Percentiles rank a stretch among this genome's conserved stretches.
These are phyloP conservation scores for Hypoxylon sp. DNA, from an alignment of 2,329 filamentous ascomycete genomes.

Conservation along the genomic window DNA sequence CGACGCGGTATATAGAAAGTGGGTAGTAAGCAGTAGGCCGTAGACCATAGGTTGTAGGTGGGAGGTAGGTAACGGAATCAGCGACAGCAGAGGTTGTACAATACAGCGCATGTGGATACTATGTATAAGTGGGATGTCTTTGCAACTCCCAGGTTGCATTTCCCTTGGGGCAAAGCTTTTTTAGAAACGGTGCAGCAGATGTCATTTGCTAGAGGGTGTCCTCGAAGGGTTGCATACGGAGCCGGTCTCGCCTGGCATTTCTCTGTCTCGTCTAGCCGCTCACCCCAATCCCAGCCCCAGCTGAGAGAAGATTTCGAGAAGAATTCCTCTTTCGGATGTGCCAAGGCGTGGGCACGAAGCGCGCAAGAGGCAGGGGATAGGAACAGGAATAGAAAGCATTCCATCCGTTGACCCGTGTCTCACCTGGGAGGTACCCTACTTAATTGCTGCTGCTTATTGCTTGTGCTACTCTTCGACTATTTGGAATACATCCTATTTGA, in stretches of 20 bases:
- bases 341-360: not conserved
- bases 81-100: not conserved
- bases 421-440: not conserved
- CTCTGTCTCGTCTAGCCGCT: not conserved
- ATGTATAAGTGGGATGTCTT: not conserved
- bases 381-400: not conserved
- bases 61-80: conserved; percentile 7
- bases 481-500: conserved; percentile 19
- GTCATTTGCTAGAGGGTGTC: not conserved
- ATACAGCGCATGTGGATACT: not conserved
- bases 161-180: not conserved
- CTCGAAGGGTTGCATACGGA: conserved; percentile 14
- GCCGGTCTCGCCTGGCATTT: conserved; percentile 13
- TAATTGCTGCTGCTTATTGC: conserved; percentile 1
- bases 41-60: too few species aligned
- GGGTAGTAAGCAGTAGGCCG: too few species aligned
- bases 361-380: not conserved
- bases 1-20: not conserved
- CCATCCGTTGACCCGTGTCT: conserved; percentile 6
- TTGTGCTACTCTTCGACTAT: not conserved
- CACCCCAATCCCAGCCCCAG: conserved; percentile 17
- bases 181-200: not conserved
- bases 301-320: conserved; percentile 35
- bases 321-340: conserved; percentile 20
- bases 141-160: conserved; percentile 2